Conservation (phyloP, 192 early-diverging fungal genomes). For the Helicostylum pulchrum region DNA sequence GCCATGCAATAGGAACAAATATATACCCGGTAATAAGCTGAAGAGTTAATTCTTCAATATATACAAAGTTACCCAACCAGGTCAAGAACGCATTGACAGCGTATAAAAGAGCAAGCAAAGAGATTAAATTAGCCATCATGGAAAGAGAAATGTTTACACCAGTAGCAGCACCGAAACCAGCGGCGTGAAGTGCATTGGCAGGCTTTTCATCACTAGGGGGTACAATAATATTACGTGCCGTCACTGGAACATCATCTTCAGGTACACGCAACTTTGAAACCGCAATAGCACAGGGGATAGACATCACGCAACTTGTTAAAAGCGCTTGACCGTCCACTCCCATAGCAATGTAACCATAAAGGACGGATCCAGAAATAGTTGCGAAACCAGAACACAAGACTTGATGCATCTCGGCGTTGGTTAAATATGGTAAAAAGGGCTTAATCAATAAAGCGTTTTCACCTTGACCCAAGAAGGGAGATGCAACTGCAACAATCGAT, state of each 20-base stretch:
- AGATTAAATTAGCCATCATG: conserved; percentile 73
- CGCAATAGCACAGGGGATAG: conserved; percentile 79
- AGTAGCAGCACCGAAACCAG: conserved; percentile 76
- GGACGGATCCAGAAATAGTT: conserved; percentile 82
- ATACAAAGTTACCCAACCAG: conserved; percentile 66
- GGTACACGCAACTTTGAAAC: conserved; percentile 86
- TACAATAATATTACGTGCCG: conserved; percentile 62
- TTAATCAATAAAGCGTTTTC: conserved; percentile 81
- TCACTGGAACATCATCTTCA: conserved; percentile 78
- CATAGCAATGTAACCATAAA: conserved; percentile 69
- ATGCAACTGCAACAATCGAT: conserved; percentile 78
- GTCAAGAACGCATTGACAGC: conserved; percentile 68
- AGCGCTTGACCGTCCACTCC: conserved; percentile 64
- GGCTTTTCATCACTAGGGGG: conserved; percentile 60
- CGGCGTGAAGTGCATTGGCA: conserved; percentile 75
- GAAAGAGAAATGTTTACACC: conserved; percentile 76
- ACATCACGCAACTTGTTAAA: conserved; percentile 88
- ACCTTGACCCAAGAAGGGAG: conserved; percentile 82
- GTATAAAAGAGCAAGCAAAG: conserved; percentile 69
- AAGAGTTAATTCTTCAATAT: conserved; percentile 57
- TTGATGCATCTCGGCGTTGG: conserved; percentile 80
- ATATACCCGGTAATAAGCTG: conserved; percentile 71
- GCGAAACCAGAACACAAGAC: conserved; percentile 89
- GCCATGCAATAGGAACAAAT: conserved; percentile 72
- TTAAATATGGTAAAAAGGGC: conserved; percentile 81